Evolutionary conservation across 495 filamentous ascomycete genomes (phyloP).

Genomic region (Tuber borchii): DNA sequence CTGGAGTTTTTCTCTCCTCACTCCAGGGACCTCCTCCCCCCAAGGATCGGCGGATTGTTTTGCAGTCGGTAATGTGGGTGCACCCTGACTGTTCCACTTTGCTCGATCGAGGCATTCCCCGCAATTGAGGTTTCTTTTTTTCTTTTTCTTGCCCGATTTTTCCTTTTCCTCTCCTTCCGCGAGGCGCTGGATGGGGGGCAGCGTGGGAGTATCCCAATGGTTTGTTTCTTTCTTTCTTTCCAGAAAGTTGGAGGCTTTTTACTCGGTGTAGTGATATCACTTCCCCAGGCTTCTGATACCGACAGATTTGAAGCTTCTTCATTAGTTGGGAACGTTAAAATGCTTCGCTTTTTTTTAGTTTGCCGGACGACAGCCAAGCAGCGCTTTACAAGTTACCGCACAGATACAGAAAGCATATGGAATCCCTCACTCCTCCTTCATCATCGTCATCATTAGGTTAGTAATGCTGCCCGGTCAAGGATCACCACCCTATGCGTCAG

Average conservation of each 20-base stretch:
- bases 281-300: neutral
- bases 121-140: neutral
- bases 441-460: neutral
- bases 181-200: neutral
- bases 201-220: constrained; percentile 5
- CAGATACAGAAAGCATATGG: neutral
- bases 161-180: neutral
- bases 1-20: neutral
- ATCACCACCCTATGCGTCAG: neutral
- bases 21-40: neutral
- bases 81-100: neutral
- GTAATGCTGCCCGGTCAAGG: neutral
- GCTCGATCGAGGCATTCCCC: neutral
- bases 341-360: neutral
- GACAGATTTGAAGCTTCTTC: neutral
- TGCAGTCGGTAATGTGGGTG: neutral
- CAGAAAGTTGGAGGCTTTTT: neutral
- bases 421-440: neutral
- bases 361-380: neutral
- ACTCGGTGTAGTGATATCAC: constrained; percentile 5
- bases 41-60: neutral
- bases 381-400: neutral
- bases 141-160: neutral
- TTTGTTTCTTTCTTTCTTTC: neutral
- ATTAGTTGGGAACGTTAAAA: neutral